These are phyloP conservation scores for Limtongia smithiae DNA, from an alignment of 805 yeast genomes.

Conservation along the genomic window DNA sequence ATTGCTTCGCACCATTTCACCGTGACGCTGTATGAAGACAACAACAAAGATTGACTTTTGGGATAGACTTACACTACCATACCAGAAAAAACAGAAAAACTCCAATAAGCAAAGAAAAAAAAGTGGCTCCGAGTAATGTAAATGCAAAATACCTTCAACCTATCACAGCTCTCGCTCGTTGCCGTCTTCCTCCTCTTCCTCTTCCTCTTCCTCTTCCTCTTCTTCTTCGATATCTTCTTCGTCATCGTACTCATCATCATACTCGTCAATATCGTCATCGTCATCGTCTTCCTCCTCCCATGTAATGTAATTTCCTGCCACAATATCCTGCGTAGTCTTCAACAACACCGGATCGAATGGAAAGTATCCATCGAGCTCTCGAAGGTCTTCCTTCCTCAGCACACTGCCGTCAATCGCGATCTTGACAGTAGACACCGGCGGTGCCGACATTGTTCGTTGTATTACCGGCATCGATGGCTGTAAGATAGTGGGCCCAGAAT, in stretches of 20 bases:
- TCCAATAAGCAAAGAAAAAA: no score
- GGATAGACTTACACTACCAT: no score
- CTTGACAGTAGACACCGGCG: no score
- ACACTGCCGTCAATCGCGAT: slow-evolving; percentile 1
- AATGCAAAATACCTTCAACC: no score
- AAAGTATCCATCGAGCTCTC: slow-evolving; percentile 86
- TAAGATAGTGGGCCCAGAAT: no score
- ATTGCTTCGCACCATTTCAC: no score
- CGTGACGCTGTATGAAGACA: no score
- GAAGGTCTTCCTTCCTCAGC: slow-evolving; percentile 4
- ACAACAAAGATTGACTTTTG: no score
- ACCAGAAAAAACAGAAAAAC: no score
- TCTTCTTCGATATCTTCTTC: slow-evolving; percentile 35
- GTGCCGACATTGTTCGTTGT: no score
- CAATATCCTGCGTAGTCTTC: slow-evolving; percentile 52
- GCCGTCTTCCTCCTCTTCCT: slow-evolving; percentile 24
- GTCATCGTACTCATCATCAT: slow-evolving; percentile 47
- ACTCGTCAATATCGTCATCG: slow-evolving; percentile 46
- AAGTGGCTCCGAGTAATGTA: no score
- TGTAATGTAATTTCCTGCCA: slow-evolving; percentile 63
- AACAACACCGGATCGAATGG: slow-evolving; percentile 91
- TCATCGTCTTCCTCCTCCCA: slow-evolving; percentile 74
- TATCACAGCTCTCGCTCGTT: neutral
- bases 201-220: slow-evolving; percentile 35
- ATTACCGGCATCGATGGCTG: no score